Evolutionary conservation across 192 early-diverging fungal genomes (phyloP), one percentile per base, ranked within the genome.

Genomic region (Podila minutissima): DNA sequence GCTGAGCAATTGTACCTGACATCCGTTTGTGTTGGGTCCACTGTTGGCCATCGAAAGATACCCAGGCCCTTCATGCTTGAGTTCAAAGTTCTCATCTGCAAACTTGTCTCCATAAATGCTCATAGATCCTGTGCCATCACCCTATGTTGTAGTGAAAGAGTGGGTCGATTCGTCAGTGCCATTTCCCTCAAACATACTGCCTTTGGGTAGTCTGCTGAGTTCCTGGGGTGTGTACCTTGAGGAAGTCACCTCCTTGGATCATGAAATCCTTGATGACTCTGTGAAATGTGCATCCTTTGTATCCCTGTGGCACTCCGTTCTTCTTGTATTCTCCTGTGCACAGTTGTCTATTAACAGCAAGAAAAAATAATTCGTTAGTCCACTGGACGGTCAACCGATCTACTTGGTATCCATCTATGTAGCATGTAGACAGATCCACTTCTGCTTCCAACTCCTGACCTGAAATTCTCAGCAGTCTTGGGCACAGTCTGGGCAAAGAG

Each of bases 211-310:
- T 11, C 41, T 48, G 17, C 26, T 3, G 9, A 0, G 29, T 50
- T 26, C 58, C 24, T 37, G 35, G 10, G 35, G 1, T 46, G 41
- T 13, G 29, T 75, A 88, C 89, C 83, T 97, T 97, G 51, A 96
- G 49, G 66, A 96, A 96, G 74, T 97, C 96, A 20, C 96, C 96
- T 29, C 95, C 94, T 82, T 96, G 95, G 2, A 95, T 89, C 95
- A 97, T 97, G 83, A 96, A 97, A 75, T 95, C 94, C 84, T 94
- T 93, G 74, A 95, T 95, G 49, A 95, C 88, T 71, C 93, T 93
- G 84, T 97, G 96, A 84, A 97, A 96, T 46, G 88, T 74, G 60
- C 91, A 91, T 48, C 87, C 86, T 69, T 97, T 96, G 85, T 91
- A 97, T 51, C 95, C 96, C 66, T 95, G 93, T 20, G 95, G 95